Evolutionary conservation across 345 rosid genomes (phyloP).

Genomic region (Balakata baccata): DNA sequence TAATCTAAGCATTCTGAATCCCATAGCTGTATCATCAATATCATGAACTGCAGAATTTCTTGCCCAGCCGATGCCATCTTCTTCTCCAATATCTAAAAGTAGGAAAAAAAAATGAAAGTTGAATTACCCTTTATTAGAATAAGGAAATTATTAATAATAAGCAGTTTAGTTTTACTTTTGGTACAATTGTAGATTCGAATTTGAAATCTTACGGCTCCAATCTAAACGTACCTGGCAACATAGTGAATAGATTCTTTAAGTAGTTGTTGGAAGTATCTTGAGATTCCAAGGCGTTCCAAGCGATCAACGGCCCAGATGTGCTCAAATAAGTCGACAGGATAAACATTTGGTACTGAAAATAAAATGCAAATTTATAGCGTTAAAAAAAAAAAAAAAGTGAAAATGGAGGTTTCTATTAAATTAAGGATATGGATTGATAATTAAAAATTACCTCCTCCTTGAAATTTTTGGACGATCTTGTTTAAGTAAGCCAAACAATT

Average conservation of each 20-base stretch:
- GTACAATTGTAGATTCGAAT: too few relatives aligned
- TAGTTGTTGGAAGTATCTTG: constrained; percentile 72
- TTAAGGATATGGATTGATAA: constrained; percentile 1
- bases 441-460: constrained; percentile 69
- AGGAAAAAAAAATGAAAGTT: not conserved
- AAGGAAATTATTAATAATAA: not conserved
- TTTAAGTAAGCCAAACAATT: constrained; percentile 59
- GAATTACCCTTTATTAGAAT: not conserved
- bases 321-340: constrained; percentile 91
- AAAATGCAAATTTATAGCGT: not conserved
- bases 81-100: constrained; percentile 64
- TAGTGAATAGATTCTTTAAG: constrained; percentile 60
- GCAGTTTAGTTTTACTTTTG: not conserved
- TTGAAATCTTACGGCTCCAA: too few relatives aligned
- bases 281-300: constrained; percentile 78
- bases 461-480: constrained; percentile 57
- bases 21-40: constrained; percentile 95
- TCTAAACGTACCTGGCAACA: constrained; percentile 46
- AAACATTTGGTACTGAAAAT: constrained; percentile 68
- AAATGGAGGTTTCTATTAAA: not conserved
- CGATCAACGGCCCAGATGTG: constrained; percentile 91
- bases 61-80: constrained; percentile 91
- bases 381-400: not conserved
- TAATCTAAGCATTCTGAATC: constrained; percentile 67
- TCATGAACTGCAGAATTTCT: constrained; percentile 72